phyloP scores from a whole-genome alignment of 2,329 filamentous ascomycete genomes.

The Pyricularia sp. region DNA sequence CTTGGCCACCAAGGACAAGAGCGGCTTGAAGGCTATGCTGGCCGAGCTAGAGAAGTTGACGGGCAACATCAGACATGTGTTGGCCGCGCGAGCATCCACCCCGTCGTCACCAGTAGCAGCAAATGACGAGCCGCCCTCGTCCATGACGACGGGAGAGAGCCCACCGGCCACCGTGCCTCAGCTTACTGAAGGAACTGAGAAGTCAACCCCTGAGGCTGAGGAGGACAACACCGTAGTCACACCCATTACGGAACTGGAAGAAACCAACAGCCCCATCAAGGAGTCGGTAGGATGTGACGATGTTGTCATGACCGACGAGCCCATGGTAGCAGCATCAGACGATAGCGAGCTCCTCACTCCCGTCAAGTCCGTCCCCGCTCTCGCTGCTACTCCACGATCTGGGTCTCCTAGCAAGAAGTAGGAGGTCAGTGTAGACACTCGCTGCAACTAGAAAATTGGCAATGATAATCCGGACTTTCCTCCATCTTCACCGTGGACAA shows the following conservation, averaged over 20 bases:
- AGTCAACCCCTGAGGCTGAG: slow-evolving; percentile 4
- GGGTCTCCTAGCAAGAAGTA: neutral
- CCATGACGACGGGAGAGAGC: slow-evolving; percentile 3
- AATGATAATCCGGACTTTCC: neutral
- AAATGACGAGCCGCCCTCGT: neutral
- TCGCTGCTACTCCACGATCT: neutral
- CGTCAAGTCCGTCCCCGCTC: neutral
- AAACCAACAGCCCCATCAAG: slow-evolving; percentile 3
- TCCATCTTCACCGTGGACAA: neutral
- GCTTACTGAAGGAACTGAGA: slow-evolving; percentile 5
- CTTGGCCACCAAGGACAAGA: slow-evolving; percentile 32
- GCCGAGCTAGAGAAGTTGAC: slow-evolving; percentile 35
- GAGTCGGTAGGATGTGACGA: slow-evolving; percentile 2
- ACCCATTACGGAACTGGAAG: slow-evolving; percentile 2
- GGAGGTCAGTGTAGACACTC: neutral
- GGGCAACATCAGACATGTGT: slow-evolving; percentile 21
- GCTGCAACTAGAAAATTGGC: too few species aligned
- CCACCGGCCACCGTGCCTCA: slow-evolving; percentile 1
- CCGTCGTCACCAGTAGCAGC: neutral
- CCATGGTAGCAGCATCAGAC: slow-evolving; percentile 1
- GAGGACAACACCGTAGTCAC: slow-evolving; percentile 4
- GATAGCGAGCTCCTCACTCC: slow-evolving; percentile 4
- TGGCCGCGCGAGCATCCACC: slow-evolving; percentile 10
- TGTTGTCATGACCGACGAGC: slow-evolving; percentile 4
- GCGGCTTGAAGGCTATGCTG: slow-evolving; percentile 37